Base-by-base conservation (phyloP, 441 rosid species). In the Eutrema salsugineum region DNA sequence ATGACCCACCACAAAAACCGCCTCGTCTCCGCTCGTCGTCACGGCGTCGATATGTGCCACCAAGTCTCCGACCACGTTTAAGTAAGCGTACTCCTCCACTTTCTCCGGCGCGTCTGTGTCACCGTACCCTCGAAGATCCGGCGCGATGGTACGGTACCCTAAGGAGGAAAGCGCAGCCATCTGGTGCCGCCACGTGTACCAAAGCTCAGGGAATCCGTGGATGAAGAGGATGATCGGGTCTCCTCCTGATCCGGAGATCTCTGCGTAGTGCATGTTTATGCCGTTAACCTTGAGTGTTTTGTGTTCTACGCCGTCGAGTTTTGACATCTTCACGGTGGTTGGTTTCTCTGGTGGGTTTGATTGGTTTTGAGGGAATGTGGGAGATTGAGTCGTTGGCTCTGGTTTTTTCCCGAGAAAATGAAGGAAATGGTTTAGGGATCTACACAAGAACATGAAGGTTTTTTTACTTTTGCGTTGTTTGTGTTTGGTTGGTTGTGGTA, bases 131-230 rank as follows among this genome's bases (percentile, higher is more conserved):
- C 94, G 80, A 38, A 92, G 56, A 67, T 92, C 97, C 6, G 96
- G 96, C 6, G 96, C 97, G 63, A 92, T 80, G 0, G 91, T 81
- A 1, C 87, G 82, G 84, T 90, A 90, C 8, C 97, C 97, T 16
- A 83, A 79, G 8, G 89, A 77, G 1, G 94, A 82, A 55, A 92
- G 78, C 46, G 83, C 83, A 0, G 19, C 30, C 66, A 92, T 87
- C 86, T 92, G 96, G 82, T 89, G 88, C 38, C 96, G 84, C 97
- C 94, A 89, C 43, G 91, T 67, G 80, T 87, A 90, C 97, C 96
- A 92, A 1, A 88, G 83, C 79, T 87, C 88, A 0, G 95, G 96
- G 79, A 88, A 91, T 5, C 92, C 95, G 20, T 90, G 98, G 75
- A 90, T 17, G 50, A 93, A 85, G 73, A 90, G 84, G 33, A 93